Base-by-base conservation (phyloP, 2,329 filamentous ascomycete species). In the Fusarium siculi region DNA sequence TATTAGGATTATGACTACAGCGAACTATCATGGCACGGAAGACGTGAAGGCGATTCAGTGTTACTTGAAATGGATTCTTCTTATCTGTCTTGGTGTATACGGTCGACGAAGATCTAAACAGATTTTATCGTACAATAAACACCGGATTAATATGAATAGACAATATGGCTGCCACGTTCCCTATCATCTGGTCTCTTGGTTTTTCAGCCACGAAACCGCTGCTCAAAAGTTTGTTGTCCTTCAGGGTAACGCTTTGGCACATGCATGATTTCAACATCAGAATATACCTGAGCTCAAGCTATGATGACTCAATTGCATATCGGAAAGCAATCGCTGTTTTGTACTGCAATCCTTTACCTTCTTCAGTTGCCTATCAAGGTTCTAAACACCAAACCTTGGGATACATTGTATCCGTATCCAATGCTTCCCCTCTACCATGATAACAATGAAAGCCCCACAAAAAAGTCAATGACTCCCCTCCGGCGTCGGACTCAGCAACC, bases 381-480 rank as follows among this genome's bases (percentile, higher is more conserved):
- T 60, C 21, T 12, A 19, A 42, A 55, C 39, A 69, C 42, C 36
- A 46, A 43, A 46, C 47, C 25, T 49, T 50, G 30, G n/a, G 16
- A 36, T 36, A 21, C 49, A 43, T 16, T 36, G n/a, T 25, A 43
- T 56, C 19, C 44, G 19, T 46, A 46, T 46, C n/a, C n/a, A 32
- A 32, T 14, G 32, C 32, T 32, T 32, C 32, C 32, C 30, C 32
- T 32, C 32, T 32, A 32, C 4, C 36, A 67, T 25, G 46, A 57
- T 39, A 62, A 39, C 32, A 18, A 52, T 25, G 28, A 19, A n/a
- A 11, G 74, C 44, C 72, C 74, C 74, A 76, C 74, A 75, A 66
- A 64, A 68, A 66, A 66, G 37, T 37, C 23, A 68, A 76, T 76
- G 74, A 76, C 74, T 76, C 61, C 65, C 71, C 74, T 76, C 74